Percentiles rank a stretch among this genome's conserved stretches.
Evolutionary conservation across 306 rosid species (phyloP).

Genomic region (Ammopiptanthus mongolicus): DNA sequence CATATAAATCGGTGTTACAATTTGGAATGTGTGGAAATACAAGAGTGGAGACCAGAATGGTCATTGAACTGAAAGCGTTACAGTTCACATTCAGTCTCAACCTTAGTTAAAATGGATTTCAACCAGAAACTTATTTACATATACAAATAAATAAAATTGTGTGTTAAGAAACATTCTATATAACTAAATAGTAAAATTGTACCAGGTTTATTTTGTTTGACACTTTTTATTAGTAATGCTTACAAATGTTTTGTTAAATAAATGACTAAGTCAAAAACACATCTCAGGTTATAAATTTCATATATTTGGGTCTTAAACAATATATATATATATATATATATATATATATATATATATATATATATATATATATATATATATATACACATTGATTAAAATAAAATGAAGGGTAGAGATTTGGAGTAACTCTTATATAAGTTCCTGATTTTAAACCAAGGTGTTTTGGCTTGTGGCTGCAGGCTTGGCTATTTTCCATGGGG

Average conservation of each 20-base stretch:
- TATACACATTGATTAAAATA: too few relatives aligned
- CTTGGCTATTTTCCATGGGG: neutral
- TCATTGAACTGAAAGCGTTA: neutral
- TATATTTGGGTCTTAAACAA: too few relatives aligned
- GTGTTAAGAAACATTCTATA: neutral
- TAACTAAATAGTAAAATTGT: neutral
- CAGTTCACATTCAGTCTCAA: neutral
- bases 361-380: too few relatives aligned
- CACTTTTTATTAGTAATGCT: too few relatives aligned
- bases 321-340: too few relatives aligned
- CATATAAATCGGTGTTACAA: neutral
- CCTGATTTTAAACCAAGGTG: neutral
- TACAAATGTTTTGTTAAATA: neutral
- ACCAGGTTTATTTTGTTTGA: neutral
- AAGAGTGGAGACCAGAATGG: neutral
- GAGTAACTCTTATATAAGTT: too few relatives aligned
- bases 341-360: too few relatives aligned
- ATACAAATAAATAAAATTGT: neutral
- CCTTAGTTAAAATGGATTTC: neutral
- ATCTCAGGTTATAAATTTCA: too few relatives aligned
- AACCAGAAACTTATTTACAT: neutral
- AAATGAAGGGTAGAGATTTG: too few relatives aligned
- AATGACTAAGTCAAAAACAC: neutral
- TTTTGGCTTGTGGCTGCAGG: neutral
- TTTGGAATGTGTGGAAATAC: neutral